Base-by-base conservation (phyloP, 2,329 filamentous ascomycete species). In the Scedosporium boydii region DNA sequence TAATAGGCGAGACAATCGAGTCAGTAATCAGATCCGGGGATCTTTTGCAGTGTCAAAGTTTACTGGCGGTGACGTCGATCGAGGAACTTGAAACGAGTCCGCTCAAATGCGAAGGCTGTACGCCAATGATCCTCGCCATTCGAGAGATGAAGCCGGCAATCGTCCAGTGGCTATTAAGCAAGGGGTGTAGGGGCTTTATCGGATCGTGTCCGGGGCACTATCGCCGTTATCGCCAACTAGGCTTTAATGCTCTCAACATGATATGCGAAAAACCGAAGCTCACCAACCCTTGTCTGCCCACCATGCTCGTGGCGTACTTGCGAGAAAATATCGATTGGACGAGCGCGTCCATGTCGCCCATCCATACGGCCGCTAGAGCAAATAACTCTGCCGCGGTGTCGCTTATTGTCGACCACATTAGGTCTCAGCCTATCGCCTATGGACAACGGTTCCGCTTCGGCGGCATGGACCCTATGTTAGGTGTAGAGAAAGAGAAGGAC, bases 271-370 rank as follows among this genome's bases (percentile, higher is more conserved):
- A 42, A 12, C 59, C 59, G 18, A 29, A 26, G 27, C 29, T 61
- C 9, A 56, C 21, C 27, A 51, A 16, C 4, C 51, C 23, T 21
- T 18, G 27, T 4, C 29, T 59, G 2, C 12, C 7, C 29, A 3
- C 59, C 14, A 23, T 61, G 18, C 18, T 61, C 16, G 1, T 2
- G 1, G 59, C 59, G 18, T 61, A 61, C 18, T 18, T 61, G 41
- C 23, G 34, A 48, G n/a, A 56, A 7, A 41, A 41, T 12, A 56
- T 61, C n/a, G 59, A 61, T 26, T 61, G 59, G 59, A 56, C 59
- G 21, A 55, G 29, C 18, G 59, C 59, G 10, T 27, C 46, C 27
- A n/a, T 61, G 3, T 61, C 59, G 6, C 59, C 59, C 6, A 26
- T 61, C 3, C 59, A 61, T 26, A 14, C 29, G 9, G 59, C 59